Evolutionary conservation across 1,139 yeast genomes (phyloP), one percentile per base, ranked within the genome.

Genomic region (Debaryomyces coudertii): DNA sequence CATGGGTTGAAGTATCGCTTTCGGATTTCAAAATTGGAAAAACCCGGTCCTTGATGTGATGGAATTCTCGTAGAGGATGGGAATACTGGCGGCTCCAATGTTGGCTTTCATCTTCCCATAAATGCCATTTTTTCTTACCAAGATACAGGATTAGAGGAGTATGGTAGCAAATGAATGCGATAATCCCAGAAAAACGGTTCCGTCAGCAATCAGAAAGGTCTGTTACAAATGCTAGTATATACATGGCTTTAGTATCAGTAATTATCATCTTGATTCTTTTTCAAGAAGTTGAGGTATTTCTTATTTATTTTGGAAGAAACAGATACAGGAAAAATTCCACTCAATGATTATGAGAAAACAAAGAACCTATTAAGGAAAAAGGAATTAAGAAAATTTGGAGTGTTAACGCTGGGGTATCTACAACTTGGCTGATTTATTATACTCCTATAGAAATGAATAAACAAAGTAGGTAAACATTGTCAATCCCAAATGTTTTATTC

Each of bases 1-100:
- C 60, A 82, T 83, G 73, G 88, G 84, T 24, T 83, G 89, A 54
- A 65, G 38, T 75, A 80, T n/a, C 12, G 86, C 90, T 12, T 79
- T 87, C 38, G 95, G 93, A 7, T 87, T 86, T 73, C 76, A 90
- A 63, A 90, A 90, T 71, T 92, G 97, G 97, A 82, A 92, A 66
- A 71, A 90, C 60, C 97, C 97, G 97, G 97, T 44, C 85, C 97
- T 1, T 89, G 79, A 83, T 90, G 88, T 52, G 76, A 83, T 8
- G 90, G 89, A 39, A 68, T 75, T 47, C 57, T 63, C 30, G 69
- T 74, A 15, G 68, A 71, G 23, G 66, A 76, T 52, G 65, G 69
- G 34, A 73, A 76, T 57, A 76, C 83, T 28, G 87, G 74, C 45
- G 83, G 54, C 84, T 85, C 58, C 70, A 83, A 47, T 89, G 87